A percentile compares a stretch with the other conserved stretches of the same genome.
These are phyloP conservation scores for Simplicillium aogashimaense DNA, from an alignment of 2,329 filamentous ascomycete genomes.

Conservation along the genomic window DNA sequence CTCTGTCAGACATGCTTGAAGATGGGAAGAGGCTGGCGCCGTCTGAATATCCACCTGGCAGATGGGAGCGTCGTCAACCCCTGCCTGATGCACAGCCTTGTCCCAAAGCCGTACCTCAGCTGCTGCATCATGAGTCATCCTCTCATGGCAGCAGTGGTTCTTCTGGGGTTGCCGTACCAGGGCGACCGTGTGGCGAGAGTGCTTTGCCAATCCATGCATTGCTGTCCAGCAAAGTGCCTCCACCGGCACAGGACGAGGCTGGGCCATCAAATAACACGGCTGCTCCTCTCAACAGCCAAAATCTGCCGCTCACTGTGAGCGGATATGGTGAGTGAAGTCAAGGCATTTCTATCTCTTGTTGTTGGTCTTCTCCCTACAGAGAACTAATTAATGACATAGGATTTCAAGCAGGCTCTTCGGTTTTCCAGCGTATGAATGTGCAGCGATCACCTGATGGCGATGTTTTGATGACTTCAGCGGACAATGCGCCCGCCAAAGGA, in stretches of 20 bases:
- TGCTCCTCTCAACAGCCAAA: constrained; percentile 9
- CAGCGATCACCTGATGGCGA: constrained; percentile 19
- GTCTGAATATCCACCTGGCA: background rate
- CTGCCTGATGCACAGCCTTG: constrained; percentile 14
- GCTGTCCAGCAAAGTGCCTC: constrained; percentile 20
- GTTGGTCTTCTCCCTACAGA: constrained; percentile 4
- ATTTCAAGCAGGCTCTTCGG: constrained; percentile 21
- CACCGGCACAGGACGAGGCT: too few relatives aligned
- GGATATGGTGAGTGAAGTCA: constrained; percentile 13
- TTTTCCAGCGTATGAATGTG: constrained; percentile 19
- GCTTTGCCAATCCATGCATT: constrained; percentile 45
- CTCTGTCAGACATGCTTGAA: constrained; percentile 38
- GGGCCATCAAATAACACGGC: constrained; percentile 17
- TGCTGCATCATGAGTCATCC: too few relatives aligned
- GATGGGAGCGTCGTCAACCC: constrained; percentile 14
- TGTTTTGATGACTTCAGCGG: constrained; percentile 19
- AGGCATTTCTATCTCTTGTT: too few relatives aligned
- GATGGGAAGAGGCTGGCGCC: constrained; percentile 11
- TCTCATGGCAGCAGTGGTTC: constrained; percentile 10
- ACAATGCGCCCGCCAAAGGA: constrained; percentile 14
- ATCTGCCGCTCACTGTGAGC: constrained; percentile 1
- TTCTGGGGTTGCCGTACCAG: constrained; percentile 15
- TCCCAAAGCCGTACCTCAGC: too few relatives aligned
- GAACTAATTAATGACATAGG: constrained; percentile 19
- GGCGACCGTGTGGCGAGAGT: constrained; percentile 37